Conservation (phyloP, 2,329 filamentous ascomycete genomes). For the Dothiorella sarmentorum region DNA sequence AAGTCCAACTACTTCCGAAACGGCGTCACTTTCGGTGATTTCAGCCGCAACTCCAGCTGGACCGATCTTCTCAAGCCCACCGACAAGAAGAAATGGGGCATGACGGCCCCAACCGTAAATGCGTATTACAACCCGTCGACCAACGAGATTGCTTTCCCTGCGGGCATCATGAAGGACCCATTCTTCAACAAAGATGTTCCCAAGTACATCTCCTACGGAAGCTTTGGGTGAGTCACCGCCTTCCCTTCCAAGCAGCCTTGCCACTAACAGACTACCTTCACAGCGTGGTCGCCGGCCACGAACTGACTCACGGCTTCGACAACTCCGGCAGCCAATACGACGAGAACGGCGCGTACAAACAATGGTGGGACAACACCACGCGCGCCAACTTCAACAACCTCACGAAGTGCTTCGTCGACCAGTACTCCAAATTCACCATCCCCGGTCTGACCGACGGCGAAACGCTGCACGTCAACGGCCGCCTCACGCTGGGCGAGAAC, state of each 20-base stretch:
- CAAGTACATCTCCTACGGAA: constrained; percentile 65
- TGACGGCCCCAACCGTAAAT: constrained; percentile 58
- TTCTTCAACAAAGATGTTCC: constrained; percentile 62
- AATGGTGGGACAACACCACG: constrained; percentile 65
- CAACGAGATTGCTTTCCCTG: constrained; percentile 69
- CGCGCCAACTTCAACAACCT: constrained; percentile 56
- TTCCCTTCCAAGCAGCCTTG: too few species aligned
- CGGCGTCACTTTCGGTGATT: constrained; percentile 48
- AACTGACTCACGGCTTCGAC: constrained; percentile 69
- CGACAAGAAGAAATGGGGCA: constrained; percentile 58
- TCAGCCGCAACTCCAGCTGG: constrained; percentile 53
- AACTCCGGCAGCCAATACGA: constrained; percentile 63
- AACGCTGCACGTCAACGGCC: constrained; percentile 60
- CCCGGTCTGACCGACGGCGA: constrained; percentile 52
- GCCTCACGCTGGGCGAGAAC: constrained; percentile 64
- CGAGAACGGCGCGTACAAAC: constrained; percentile 60
- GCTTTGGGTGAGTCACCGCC: too few species aligned
- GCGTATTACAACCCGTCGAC: constrained; percentile 62
- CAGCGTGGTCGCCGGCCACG: constrained; percentile 51
- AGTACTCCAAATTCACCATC: constrained; percentile 61
- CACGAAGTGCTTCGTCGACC: constrained; percentile 64
- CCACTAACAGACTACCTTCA: too few species aligned
- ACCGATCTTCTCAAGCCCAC: constrained; percentile 57
- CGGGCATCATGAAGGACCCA: constrained; percentile 67
- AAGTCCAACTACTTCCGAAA: constrained; percentile 57